These are phyloP conservation scores for Cutaneotrichosporon spelunceum DNA, from an alignment of 1,284 basidiomycete genomes.

Conservation along the genomic window DNA sequence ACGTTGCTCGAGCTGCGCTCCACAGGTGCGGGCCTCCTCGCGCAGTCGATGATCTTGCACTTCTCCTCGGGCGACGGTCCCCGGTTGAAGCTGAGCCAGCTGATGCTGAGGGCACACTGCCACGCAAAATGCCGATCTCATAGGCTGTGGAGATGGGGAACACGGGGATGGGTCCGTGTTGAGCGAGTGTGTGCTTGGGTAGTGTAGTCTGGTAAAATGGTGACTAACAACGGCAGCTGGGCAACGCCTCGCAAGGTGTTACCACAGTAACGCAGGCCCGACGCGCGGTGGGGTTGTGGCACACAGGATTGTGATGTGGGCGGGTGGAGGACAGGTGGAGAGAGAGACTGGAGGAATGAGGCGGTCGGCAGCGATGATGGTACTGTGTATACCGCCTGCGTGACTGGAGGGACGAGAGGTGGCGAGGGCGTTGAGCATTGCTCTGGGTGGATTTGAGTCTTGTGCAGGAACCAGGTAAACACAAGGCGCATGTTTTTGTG, in stretches of 20 bases:
- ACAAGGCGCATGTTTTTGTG: too few species aligned
- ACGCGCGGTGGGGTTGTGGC: too few species aligned
- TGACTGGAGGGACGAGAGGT: too few species aligned
- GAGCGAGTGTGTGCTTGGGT: too few species aligned
- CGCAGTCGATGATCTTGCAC: slow-evolving; percentile 10
- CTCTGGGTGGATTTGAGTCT: too few species aligned
- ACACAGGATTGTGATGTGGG: not conserved
- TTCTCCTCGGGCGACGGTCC: not conserved
- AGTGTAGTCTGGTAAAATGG: too few species aligned
- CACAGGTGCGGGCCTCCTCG: not conserved
- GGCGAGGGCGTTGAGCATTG: too few species aligned
- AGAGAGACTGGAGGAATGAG: not conserved
- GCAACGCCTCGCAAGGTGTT: too few species aligned
- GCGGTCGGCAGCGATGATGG: not conserved
- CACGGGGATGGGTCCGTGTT: not conserved
- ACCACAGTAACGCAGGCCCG: too few species aligned
- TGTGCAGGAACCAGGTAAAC: too few species aligned
- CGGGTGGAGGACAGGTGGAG: not conserved
- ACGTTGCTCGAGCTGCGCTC: slow-evolving; percentile 2
- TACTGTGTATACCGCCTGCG: too few species aligned
- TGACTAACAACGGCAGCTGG: too few species aligned
- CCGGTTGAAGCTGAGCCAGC: slow-evolving; percentile 4
- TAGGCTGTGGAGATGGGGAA: not conserved
- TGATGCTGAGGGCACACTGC: not conserved
- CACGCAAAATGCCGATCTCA: not conserved